Conservation (phyloP, 2,329 filamentous ascomycete species). For the Cryphonectria nitschkei region DNA sequence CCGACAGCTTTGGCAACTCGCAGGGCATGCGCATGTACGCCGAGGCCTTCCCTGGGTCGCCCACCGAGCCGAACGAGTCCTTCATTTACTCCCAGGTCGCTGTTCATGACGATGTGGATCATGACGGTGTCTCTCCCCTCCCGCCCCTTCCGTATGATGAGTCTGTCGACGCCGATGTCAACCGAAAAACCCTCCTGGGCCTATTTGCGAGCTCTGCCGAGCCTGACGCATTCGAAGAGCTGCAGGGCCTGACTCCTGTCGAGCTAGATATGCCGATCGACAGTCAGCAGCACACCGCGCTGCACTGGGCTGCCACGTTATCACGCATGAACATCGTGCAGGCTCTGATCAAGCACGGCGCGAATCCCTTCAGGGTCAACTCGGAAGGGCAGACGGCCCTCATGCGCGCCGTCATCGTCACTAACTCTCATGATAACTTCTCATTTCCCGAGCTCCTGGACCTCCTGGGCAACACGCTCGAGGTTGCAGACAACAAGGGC, state of each 20-base stretch:
- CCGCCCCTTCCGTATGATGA: slow-evolving; percentile 66
- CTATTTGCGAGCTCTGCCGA: slow-evolving; percentile 76
- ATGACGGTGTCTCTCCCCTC: slow-evolving; percentile 62
- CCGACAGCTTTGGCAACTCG: slow-evolving; percentile 59
- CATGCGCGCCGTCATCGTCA: slow-evolving; percentile 89
- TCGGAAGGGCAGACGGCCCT: slow-evolving; percentile 87
- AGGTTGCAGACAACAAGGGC: slow-evolving; percentile 85
- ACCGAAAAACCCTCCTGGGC: slow-evolving; percentile 79
- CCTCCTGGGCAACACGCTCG: slow-evolving; percentile 85
- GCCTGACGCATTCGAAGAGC: slow-evolving; percentile 71
- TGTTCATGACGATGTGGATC: slow-evolving; percentile 45
- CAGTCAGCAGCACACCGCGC: slow-evolving; percentile 81
- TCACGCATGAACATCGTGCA: slow-evolving; percentile 82
- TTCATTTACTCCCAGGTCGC: slow-evolving; percentile 67
- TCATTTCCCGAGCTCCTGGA: slow-evolving; percentile 92
- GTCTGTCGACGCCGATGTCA: slow-evolving; percentile 72
- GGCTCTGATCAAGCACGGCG: slow-evolving; percentile 80
- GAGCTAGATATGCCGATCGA: slow-evolving; percentile 95
- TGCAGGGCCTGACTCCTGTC: slow-evolving; percentile 73
- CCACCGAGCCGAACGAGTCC: slow-evolving; percentile 80
- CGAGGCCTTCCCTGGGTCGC: slow-evolving; percentile 66
- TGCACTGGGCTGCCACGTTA: slow-evolving; percentile 96
- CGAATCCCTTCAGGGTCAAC: slow-evolving; percentile 87
- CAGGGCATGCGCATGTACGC: slow-evolving; percentile 53
- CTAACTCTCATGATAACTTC: slow-evolving; percentile 89